Conservation (phyloP, 2,329 filamentous ascomycete genomes). For the Biscogniauxia marginata region DNA sequence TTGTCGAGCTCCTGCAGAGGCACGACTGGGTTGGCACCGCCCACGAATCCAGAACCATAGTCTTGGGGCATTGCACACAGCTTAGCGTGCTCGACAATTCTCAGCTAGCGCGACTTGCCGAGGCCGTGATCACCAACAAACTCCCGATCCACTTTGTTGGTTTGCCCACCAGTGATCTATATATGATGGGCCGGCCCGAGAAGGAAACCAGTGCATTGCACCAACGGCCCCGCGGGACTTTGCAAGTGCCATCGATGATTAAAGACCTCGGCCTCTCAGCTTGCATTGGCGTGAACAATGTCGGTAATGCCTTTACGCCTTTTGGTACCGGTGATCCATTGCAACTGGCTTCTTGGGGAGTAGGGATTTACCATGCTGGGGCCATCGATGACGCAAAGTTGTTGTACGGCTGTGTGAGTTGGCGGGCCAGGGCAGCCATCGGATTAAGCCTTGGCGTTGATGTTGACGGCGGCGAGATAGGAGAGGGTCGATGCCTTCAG, state of each 20-base stretch:
- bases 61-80: slow-evolving; percentile 68
- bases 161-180: slow-evolving; percentile 68
- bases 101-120: slow-evolving; percentile 49
- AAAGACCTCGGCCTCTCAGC: slow-evolving; percentile 55
- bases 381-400: slow-evolving; percentile 57
- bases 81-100: slow-evolving; percentile 53
- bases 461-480: slow-evolving; percentile 8
- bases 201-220: slow-evolving; percentile 17
- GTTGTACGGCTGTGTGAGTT: slow-evolving; percentile 46
- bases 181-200: slow-evolving; percentile 61
- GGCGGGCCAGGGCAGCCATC: slow-evolving; percentile 35
- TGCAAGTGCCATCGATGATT: slow-evolving; percentile 62
- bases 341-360: slow-evolving; percentile 58
- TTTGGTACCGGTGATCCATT: slow-evolving; percentile 67
- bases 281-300: slow-evolving; percentile 67
- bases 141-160: slow-evolving; percentile 67
- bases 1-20: slow-evolving; percentile 49
- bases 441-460: slow-evolving; percentile 21
- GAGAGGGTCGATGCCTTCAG: slow-evolving; percentile 17
- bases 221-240: slow-evolving; percentile 53
- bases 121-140: slow-evolving; percentile 42
- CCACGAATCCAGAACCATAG: slow-evolving; percentile 47
- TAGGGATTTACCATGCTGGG: slow-evolving; percentile 67
- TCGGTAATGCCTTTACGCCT: slow-evolving; percentile 74
- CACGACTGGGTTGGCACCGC: slow-evolving; percentile 45